Base-by-base conservation (phyloP, 1,139 yeast genomes). In the Scheffersomyces parashehatae region DNA sequence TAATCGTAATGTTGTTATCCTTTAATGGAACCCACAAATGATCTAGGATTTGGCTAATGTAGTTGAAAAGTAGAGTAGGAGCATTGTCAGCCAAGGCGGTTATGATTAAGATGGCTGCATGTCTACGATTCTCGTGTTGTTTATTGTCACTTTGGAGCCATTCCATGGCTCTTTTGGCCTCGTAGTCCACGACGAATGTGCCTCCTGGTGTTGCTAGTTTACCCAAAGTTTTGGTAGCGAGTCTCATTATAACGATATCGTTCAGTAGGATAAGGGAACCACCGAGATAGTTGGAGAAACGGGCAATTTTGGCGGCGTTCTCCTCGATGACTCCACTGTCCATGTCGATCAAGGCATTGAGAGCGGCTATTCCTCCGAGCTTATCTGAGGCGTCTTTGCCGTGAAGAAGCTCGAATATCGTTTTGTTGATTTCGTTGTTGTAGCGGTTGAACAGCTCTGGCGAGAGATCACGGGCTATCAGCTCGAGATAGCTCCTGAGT, bases 141-240 rank as follows among this genome's bases (percentile, higher is more conserved):
- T 88, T 84, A 53, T 85, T 91, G 39, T 81, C 83, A 16, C 85
- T 75, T 45, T 87, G 91, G 30, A 93, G 75, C 95, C 97, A 87
- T 62, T 93, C 98, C 42, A 91, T 75, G 37, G 97, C 90, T 44
- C 90, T 76, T 58, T 87, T 88, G 10, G 95, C 95, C 61, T 93
- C 97, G 55, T 83, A 87, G 51, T 91, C 97, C 28, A 93, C 97
- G 0, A 96, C 88, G 43, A 90, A 68, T 2, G 95, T 82, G 1
- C 96, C 95, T 24, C 96, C 96, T 0, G 96, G 91, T 2, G 85
- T 81, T 0, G 98, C 96, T 51, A 93, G 70, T 54, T 85, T 86
- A 6, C 98, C 98, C 53, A 93, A 72, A 0, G 97, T 88, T 42
- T 77, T 78, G 1, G 96, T 89, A 3, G 98, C 97, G 29, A 86